Conservation (phyloP, 2,329 filamentous ascomycete species). For the Didymella exigua region DNA sequence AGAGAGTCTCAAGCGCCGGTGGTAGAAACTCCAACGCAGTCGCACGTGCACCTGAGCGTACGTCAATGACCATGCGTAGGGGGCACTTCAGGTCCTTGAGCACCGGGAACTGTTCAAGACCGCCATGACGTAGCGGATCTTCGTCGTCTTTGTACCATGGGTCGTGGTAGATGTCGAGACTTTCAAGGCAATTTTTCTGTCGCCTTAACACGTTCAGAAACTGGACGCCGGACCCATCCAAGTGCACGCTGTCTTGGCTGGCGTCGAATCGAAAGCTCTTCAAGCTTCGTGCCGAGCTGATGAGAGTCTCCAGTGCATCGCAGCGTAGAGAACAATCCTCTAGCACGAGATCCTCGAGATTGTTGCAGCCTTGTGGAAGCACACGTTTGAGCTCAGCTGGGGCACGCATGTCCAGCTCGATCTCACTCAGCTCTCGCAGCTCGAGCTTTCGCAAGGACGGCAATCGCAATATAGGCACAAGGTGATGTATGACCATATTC, state of each 20-base stretch:
- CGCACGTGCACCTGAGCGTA: background rate
- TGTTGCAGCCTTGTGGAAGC: slow-evolving; percentile 22
- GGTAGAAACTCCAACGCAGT: slow-evolving; percentile 23
- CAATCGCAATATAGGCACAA: slow-evolving; percentile 32
- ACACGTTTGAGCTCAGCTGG: slow-evolving; percentile 19
- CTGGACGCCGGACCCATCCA: slow-evolving; percentile 1
- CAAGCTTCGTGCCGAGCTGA: slow-evolving; percentile 22
- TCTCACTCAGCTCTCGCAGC: slow-evolving; percentile 18
- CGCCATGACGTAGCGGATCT: slow-evolving; percentile 1
- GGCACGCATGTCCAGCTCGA: background rate
- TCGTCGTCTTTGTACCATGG: background rate
- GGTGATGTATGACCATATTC: slow-evolving; percentile 13
- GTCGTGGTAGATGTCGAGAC: slow-evolving; percentile 13
- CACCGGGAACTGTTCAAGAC: slow-evolving; percentile 17
- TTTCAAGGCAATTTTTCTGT: slow-evolving; percentile 23
- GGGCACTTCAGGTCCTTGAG: slow-evolving; percentile 23
- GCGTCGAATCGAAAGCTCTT: slow-evolving; percentile 24
- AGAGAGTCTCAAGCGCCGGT: slow-evolving; percentile 15
- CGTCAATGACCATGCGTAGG: slow-evolving; percentile 16
- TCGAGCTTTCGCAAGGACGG: slow-evolving; percentile 27
- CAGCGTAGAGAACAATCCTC: slow-evolving; percentile 17
- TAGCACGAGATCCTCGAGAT: slow-evolving; percentile 26
- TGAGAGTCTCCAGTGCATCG: slow-evolving; percentile 20
- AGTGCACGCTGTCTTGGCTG: slow-evolving; percentile 3
- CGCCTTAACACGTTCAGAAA: slow-evolving; percentile 11